Conservation (phyloP, 805 yeast genomes). For the Wickerhamiella shivajii region DNA sequence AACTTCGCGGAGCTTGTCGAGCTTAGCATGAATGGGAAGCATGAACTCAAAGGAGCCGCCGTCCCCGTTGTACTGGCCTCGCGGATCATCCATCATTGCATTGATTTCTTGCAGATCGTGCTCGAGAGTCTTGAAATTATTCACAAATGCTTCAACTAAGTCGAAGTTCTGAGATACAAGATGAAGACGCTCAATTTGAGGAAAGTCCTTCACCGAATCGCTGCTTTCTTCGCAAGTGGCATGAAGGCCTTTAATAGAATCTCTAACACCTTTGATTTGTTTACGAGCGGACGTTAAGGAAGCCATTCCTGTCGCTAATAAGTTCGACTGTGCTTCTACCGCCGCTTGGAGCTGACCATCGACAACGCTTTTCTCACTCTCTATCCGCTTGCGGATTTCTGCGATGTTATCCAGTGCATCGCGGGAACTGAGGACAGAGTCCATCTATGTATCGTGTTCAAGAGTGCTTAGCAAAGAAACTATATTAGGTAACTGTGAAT, state of each 20-base stretch:
- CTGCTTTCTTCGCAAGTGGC: slow-evolving; percentile 40
- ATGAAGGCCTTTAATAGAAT: slow-evolving; percentile 26
- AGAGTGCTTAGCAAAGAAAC: no score
- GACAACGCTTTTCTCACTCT: slow-evolving; percentile 51
- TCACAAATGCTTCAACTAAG: slow-evolving; percentile 50
- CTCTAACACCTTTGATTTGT: slow-evolving; percentile 26
- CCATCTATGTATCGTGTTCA: no score
- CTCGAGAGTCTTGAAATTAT: slow-evolving; percentile 44
- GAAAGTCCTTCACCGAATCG: slow-evolving; percentile 49
- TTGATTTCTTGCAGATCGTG: slow-evolving; percentile 37
- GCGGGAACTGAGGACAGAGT: slow-evolving; percentile 7
- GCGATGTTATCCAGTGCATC: slow-evolving; percentile 25
- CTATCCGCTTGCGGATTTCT: slow-evolving; percentile 23
- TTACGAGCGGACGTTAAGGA: slow-evolving; percentile 27
- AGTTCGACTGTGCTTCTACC: slow-evolving; percentile 47
- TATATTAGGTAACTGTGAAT: no score
- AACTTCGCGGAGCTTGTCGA: slow-evolving; percentile 62
- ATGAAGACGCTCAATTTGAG: slow-evolving; percentile 52
- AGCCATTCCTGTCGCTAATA: slow-evolving; percentile 31
- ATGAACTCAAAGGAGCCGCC: slow-evolving; percentile 33
- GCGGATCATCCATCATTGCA: slow-evolving; percentile 32
- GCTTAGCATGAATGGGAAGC: slow-evolving; percentile 50
- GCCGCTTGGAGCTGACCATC: slow-evolving; percentile 63
- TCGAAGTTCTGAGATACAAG: slow-evolving; percentile 55
- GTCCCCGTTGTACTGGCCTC: slow-evolving; percentile 4